Conservation (phyloP, 202 grass and related monocot genomes). For the Sporobolus alterniflorus region DNA sequence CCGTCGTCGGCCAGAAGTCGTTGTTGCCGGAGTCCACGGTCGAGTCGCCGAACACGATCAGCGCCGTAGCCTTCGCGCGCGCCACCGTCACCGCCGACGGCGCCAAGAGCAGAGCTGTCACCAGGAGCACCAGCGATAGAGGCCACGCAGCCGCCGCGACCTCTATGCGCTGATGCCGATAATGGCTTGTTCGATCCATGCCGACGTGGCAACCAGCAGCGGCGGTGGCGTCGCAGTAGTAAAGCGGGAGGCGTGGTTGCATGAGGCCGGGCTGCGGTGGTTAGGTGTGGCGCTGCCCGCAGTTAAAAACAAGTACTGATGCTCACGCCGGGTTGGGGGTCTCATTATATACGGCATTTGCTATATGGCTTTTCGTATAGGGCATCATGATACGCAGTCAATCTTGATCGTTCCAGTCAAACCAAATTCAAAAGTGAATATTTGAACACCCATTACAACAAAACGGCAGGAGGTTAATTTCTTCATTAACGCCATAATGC, state of each 20-base stretch:
- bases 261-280: background rate
- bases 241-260: conserved; percentile 14
- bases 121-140: background rate
- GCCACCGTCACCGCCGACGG: background rate
- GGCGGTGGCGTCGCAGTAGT: background rate
- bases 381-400: too few relatives aligned
- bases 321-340: too few relatives aligned
- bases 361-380: too few relatives aligned
- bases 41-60: conserved; percentile 71
- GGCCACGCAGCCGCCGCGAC: too few relatives aligned
- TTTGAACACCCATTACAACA: too few relatives aligned
- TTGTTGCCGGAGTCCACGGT: conserved; percentile 73
- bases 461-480: too few relatives aligned
- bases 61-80: conserved; percentile 38
- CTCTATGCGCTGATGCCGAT: background rate
- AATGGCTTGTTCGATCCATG: too few relatives aligned
- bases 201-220: background rate
- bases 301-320: too few relatives aligned
- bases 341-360: too few relatives aligned
- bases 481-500: too few relatives aligned
- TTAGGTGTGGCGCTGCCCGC: background rate
- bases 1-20: conserved; percentile 33
- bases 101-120: background rate
- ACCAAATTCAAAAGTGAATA: too few relatives aligned
- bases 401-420: too few relatives aligned